These are phyloP conservation scores for Pisolithus thermaeus DNA, from an alignment of 1,284 basidiomycete species.

Conservation along the genomic window DNA sequence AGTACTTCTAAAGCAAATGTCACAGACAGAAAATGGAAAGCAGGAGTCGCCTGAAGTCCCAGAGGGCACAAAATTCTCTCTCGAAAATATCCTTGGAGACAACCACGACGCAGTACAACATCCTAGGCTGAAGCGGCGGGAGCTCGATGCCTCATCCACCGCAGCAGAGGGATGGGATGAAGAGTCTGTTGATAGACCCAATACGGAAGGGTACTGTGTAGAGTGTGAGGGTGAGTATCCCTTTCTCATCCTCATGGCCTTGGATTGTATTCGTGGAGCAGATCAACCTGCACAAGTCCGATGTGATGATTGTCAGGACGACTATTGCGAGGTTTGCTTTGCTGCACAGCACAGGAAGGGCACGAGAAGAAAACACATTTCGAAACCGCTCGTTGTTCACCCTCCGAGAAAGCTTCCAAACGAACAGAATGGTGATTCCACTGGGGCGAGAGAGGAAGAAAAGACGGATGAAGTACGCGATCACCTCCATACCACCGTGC, in stretches of 20 bases:
- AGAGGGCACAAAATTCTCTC: slow-evolving; percentile 41
- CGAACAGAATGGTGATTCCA: slow-evolving; percentile 16
- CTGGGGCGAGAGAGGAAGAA: background rate
- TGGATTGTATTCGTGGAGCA: slow-evolving; percentile 23
- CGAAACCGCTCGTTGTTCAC: slow-evolving; percentile 39
- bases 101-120: slow-evolving; percentile 57
- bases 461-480: slow-evolving; percentile 16
- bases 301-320: slow-evolving; percentile 65
- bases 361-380: slow-evolving; percentile 56
- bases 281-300: slow-evolving; percentile 74
- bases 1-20: background rate
- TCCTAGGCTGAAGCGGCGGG: slow-evolving; percentile 34
- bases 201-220: slow-evolving; percentile 63
- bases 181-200: slow-evolving; percentile 42
- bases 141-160: slow-evolving; percentile 12
- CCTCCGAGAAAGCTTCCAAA: slow-evolving; percentile 9
- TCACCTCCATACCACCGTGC: background rate
- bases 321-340: slow-evolving; percentile 79
- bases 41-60: background rate
- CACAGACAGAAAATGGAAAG: background rate
- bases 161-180: slow-evolving; percentile 59
- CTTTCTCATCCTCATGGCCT: background rate
- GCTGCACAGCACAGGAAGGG: slow-evolving; percentile 77
- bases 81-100: slow-evolving; percentile 59
- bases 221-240: slow-evolving; percentile 70